These are phyloP conservation scores for Rhodamnia rubescens DNA, from an alignment of 345 rosid genomes.

Conservation along the genomic window DNA sequence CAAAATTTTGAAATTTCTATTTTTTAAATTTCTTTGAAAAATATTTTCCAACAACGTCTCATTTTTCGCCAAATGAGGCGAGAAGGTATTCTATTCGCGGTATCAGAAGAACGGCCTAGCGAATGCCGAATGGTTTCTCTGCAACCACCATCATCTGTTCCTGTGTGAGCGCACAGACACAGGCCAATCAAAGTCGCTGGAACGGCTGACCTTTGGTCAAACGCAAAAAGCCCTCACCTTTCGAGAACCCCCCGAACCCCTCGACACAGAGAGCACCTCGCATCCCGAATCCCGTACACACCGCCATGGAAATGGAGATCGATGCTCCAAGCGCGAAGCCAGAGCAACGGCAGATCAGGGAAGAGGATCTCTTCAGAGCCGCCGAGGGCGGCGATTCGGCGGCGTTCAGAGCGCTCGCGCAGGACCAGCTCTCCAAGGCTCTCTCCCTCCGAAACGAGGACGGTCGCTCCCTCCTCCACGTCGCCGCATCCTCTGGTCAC, in stretches of 20 bases:
- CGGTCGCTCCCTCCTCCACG: conserved; percentile 80
- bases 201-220: not conserved
- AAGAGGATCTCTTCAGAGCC: conserved; percentile 58
- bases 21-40: no score
- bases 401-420: conserved; percentile 38
- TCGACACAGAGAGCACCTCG: not conserved
- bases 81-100: no score
- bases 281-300: not conserved
- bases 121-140: no score
- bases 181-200: no score
- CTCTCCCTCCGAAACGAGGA: conserved; percentile 66
- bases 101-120: no score
- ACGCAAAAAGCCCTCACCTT: not conserved
- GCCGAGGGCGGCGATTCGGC: conserved; percentile 74
- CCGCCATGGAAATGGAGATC: conserved; percentile 31
- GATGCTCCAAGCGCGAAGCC: conserved; percentile 16
- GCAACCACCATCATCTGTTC: no score
- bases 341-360: conserved; percentile 23
- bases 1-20: no score
- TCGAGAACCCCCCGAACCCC: not conserved
- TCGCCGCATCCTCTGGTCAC: conserved; percentile 49
- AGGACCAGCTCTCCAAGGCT: conserved; percentile 26
- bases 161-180: no score
- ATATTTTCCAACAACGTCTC: no score
- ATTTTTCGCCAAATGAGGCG: no score